These are phyloP conservation scores for Rhizophagus prolifer DNA, from an alignment of 192 early-diverging fungal genomes.

Conservation along the genomic window DNA sequence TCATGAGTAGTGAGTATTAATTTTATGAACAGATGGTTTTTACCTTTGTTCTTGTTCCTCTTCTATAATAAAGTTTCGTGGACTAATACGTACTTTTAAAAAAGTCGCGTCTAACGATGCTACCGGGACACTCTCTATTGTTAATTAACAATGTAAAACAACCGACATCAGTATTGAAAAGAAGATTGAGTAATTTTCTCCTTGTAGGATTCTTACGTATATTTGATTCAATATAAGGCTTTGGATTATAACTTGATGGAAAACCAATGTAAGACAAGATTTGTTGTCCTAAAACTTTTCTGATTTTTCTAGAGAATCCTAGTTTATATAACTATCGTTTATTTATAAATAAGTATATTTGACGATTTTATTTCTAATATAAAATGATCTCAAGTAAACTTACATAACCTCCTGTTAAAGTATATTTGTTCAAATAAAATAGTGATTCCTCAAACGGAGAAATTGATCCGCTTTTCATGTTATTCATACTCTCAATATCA, in stretches of 20 bases:
- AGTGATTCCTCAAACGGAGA: neutral
- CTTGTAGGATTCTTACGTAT: neutral
- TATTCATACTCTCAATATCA: too few species aligned
- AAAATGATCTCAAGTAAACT: neutral
- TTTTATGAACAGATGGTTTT: neutral
- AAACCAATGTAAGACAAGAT: neutral
- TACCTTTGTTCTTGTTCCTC: slow-evolving; percentile 5
- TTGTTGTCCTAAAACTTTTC: neutral
- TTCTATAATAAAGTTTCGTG: neutral
- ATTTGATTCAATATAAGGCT: neutral
- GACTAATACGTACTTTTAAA: neutral
- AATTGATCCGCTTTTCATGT: neutral
- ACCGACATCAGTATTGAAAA: neutral
- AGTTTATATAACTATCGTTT: neutral
- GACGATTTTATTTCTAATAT: too few species aligned
- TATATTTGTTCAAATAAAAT: neutral
- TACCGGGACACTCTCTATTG: neutral
- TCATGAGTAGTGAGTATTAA: neutral
- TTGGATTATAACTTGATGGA: neutral
- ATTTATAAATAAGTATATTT: neutral
- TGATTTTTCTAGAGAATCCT: slow-evolving; percentile 3
- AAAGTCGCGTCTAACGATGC: neutral
- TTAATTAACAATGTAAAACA: neutral
- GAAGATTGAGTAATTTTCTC: too few species aligned
- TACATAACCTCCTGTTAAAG: neutral